Conservation (phyloP, 1,284 basidiomycete genomes). For the Coniophora puteana region DNA sequence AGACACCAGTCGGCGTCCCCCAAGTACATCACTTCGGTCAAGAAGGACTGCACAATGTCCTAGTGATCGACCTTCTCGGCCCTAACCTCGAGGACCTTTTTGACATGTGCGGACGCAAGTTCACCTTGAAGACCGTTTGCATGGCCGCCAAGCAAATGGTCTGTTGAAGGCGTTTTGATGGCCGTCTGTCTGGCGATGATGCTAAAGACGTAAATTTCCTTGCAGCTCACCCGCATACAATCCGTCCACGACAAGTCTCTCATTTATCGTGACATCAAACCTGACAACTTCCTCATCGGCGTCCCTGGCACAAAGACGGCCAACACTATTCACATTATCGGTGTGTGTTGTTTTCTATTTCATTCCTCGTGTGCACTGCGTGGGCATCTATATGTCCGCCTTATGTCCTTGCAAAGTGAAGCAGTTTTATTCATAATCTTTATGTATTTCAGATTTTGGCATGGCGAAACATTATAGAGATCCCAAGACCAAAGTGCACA, state of each 20-base stretch:
- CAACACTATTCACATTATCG: slow-evolving; percentile 90
- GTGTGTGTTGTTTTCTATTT: slow-evolving; percentile 35
- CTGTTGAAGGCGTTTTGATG: slow-evolving; percentile 23
- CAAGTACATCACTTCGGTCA: slow-evolving; percentile 99
- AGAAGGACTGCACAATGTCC: slow-evolving; percentile 95
- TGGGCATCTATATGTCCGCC: neutral
- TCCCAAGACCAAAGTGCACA: slow-evolving; percentile 96
- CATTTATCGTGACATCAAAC: slow-evolving; percentile 99
- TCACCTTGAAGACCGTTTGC: slow-evolving; percentile 95
- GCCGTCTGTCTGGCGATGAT: neutral
- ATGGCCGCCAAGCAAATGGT: slow-evolving; percentile 99
- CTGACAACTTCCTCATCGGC: slow-evolving; percentile 98
- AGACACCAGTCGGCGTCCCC: slow-evolving; percentile 86
- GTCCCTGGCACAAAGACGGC: slow-evolving; percentile 90
- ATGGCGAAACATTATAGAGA: slow-evolving; percentile 99
- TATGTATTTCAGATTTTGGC: slow-evolving; percentile 73
- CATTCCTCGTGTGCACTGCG: slow-evolving; percentile 1
- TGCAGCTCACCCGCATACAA: slow-evolving; percentile 92
- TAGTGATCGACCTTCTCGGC: slow-evolving; percentile 96
- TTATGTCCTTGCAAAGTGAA: neutral
- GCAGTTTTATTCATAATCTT: neutral
- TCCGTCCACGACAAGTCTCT: slow-evolving; percentile 98
- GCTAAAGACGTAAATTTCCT: slow-evolving; percentile 4
- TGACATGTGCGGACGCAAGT: slow-evolving; percentile 98
- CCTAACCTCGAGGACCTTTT: slow-evolving; percentile 97